A percentile compares a stretch with the other conserved stretches of the same genome.
Evolutionary conservation across 257 asterid species (phyloP).

Genomic region (Petunia secreta): DNA sequence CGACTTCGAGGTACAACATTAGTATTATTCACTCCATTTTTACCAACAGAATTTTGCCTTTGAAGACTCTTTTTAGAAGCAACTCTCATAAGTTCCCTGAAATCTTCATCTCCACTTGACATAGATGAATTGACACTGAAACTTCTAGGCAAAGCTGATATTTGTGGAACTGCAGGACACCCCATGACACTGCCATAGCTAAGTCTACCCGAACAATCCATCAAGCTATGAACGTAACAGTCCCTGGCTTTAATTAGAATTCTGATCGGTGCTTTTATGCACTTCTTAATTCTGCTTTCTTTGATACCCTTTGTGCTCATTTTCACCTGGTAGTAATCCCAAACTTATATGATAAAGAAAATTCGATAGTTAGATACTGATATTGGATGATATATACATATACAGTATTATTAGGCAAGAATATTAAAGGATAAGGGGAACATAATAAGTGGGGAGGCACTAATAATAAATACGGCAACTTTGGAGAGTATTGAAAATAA

Average conservation of each 20-base stretch:
- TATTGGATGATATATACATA: background rate
- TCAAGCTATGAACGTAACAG: constrained; percentile 7
- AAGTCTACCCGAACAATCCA: constrained; percentile 24
- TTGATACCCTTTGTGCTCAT: constrained; percentile 1
- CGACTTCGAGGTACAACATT: background rate
- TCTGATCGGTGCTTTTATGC: constrained; percentile 26
- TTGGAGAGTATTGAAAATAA: background rate
- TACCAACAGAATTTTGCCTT: background rate
- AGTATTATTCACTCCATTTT: background rate
- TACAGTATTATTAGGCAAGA: background rate
- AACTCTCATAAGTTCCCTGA: constrained; percentile 15
- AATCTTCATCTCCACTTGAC: constrained; percentile 28
- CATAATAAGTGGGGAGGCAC: background rate
- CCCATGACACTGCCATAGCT: constrained; percentile 17
- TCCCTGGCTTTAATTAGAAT: constrained; percentile 3
- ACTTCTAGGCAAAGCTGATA: constrained; percentile 28
- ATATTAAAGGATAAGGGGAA: background rate
- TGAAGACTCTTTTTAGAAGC: constrained; percentile 26
- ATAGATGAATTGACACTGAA: constrained; percentile 21
- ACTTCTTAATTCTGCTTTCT: constrained; percentile 20
- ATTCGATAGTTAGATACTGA: background rate
- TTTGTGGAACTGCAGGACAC: constrained; percentile 15
- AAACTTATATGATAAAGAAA: background rate
- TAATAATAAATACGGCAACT: background rate
- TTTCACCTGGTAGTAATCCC: background rate